Percentiles rank a stretch among this genome's conserved stretches.
phyloP scores from a whole-genome alignment of 306 rosid genomes.

The Quercus cerris region DNA sequence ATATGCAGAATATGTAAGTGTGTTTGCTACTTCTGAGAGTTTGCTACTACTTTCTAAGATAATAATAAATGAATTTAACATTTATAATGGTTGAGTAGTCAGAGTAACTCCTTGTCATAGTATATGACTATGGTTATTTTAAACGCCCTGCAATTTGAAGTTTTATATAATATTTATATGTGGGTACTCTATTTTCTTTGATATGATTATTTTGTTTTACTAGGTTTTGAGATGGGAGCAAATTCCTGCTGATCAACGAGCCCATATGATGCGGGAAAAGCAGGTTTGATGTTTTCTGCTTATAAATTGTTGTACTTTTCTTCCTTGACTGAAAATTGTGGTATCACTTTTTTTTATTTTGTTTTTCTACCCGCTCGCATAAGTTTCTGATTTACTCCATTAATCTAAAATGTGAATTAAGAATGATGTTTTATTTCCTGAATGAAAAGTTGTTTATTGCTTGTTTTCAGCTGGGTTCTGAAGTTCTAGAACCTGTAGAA shows the following conservation, averaged over 20 bases:
- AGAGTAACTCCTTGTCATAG: neutral
- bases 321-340: neutral
- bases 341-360: neutral
- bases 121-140: neutral
- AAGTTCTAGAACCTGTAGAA: neutral
- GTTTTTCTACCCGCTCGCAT: no score
- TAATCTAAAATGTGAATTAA: neutral
- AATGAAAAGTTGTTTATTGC: neutral
- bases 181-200: slow-evolving; percentile 7
- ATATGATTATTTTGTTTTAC: slow-evolving; percentile 16
- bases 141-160: neutral
- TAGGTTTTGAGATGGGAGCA: slow-evolving; percentile 91
- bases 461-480: neutral
- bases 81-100: neutral
- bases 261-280: slow-evolving; percentile 82
- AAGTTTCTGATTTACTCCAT: neutral
- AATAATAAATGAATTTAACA: slow-evolving; percentile 6
- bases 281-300: slow-evolving; percentile 49
- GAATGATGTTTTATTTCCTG: neutral
- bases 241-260: slow-evolving; percentile 90
- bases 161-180: neutral
- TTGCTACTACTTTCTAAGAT: slow-evolving; percentile 12
- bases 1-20: slow-evolving; percentile 75
- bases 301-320: neutral
- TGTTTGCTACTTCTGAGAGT: slow-evolving; percentile 12